phyloP scores from a whole-genome alignment of 176 grass and related monocot genomes.

The Juncus effusus region DNA sequence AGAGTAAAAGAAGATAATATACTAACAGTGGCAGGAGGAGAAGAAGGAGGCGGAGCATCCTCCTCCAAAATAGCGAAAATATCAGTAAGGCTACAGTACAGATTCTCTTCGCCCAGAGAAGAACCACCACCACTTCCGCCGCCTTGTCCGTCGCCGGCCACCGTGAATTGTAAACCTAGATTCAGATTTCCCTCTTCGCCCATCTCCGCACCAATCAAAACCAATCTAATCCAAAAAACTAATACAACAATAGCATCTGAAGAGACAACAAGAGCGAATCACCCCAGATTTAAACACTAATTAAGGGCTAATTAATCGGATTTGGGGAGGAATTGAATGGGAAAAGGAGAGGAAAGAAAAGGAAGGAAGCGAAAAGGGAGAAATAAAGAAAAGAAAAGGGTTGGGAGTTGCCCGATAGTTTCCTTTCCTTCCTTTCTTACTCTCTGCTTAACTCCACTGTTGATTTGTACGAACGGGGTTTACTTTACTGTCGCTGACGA shows the following conservation, averaged over 20 bases:
- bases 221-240: too few relatives aligned
- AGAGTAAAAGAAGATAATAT: neutral
- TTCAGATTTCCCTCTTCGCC: conserved; percentile 22
- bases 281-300: neutral
- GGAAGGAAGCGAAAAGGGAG: neutral
- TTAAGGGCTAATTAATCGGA: neutral
- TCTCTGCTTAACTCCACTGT: neutral
- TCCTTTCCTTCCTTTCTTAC: neutral
- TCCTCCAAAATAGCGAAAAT: conserved; percentile 19
- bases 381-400: neutral
- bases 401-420: conserved; percentile 21
- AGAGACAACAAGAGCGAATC: neutral
- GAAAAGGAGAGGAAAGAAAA: neutral
- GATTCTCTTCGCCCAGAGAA: neutral
- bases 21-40: conserved; percentile 17
- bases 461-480: neutral
- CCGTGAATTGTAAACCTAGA: neutral
- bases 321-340: neutral
- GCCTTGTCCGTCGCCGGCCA: neutral
- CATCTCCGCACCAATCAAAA: conserved; percentile 15
- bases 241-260: neutral
- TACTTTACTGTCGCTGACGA: neutral
- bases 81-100: conserved; percentile 16
- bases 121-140: neutral
- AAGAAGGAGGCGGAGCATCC: neutral